Base-by-base conservation (phyloP, 257 asterid genomes). In the Nicotiana sylvestris region DNA sequence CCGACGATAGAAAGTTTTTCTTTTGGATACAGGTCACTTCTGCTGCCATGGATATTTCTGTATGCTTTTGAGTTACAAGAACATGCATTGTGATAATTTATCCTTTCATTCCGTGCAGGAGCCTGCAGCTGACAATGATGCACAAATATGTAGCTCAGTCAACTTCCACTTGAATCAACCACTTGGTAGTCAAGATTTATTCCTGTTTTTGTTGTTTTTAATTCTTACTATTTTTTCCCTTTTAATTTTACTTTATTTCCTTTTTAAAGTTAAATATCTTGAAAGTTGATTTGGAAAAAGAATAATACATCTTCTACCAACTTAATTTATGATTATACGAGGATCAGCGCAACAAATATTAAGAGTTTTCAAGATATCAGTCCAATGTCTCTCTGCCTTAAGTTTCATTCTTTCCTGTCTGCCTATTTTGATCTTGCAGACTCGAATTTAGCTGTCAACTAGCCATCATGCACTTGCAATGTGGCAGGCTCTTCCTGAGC, bases 21-120 rank as follows among this genome's bases (percentile, higher is more conserved):
- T 94, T 89, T 78, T 96, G 98, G 99, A 89, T 96, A 97, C 99
- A 96, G 99, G 99, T 93, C 68, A 69, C 49, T 13, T 82, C 82
- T 79, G 62, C 51, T 76, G 65, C 78, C 67, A 51, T 66, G 12
- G 32, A 6, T 66, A 64, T 66, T 15, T 13, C 64, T 51, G 29
- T 51, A 76, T 76, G 77, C 56, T 58, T 46, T 77, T 55, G 9
- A 58, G 76, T 39, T 49, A 39, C 78, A 70, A 77, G 85, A 17
- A 83, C 37, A 76, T 77, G 77, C 16, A 65, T 68, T 82, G 66
- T 35, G 27, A 65, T 81, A 46, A 74, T 70, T 57, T 51, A 58
- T 46, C 11, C 82, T 86, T 86, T 81, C 43, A 82, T 85, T 90
- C 83, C 65, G 86, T 88, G 21, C 89, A 96, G 99, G 99, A 96